Percentiles rank a stretch among this genome's conserved stretches.
Conservation (phyloP, 2,329 filamentous ascomycete genomes). For the Teratosphaeria gauchensis region DNA sequence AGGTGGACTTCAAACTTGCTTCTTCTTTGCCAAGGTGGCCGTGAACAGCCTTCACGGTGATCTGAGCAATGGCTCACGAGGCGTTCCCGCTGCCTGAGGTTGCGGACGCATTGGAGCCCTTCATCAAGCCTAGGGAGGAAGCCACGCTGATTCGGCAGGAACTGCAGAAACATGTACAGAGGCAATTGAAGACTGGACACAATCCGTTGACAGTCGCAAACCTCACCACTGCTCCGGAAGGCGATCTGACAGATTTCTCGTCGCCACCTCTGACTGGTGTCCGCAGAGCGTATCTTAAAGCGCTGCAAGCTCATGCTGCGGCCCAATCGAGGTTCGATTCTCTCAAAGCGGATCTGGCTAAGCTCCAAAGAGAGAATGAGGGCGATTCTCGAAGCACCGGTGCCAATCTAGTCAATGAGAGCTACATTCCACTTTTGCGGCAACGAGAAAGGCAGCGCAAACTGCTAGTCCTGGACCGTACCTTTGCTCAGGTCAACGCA, state of each 20-base stretch:
- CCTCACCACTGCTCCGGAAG: neutral
- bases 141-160: slow-evolving; percentile 16
- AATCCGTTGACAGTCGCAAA: slow-evolving; percentile 2
- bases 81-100: slow-evolving; percentile 21
- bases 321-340: slow-evolving; percentile 21
- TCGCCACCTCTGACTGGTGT: slow-evolving; percentile 16
- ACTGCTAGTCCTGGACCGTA: slow-evolving; percentile 18
- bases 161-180: slow-evolving; percentile 17
- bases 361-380: slow-evolving; percentile 1
- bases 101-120: slow-evolving; percentile 19
- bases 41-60: neutral
- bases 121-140: slow-evolving; percentile 21
- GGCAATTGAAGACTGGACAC: slow-evolving; percentile 5
- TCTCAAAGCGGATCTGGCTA: slow-evolving; percentile 19
- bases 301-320: slow-evolving; percentile 19
- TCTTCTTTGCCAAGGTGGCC: neutral
- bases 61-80: neutral
- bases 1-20: neutral
- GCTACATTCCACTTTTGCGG: slow-evolving; percentile 12
- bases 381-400: no score
- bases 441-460: slow-evolving; percentile 19
- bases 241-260: slow-evolving; percentile 3
- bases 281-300: slow-evolving; percentile 21
- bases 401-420: neutral
- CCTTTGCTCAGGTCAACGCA: slow-evolving; percentile 11